phyloP scores from a whole-genome alignment of 371 early-diverging fungal genomes.

The Gilbertella persicaria region DNA sequence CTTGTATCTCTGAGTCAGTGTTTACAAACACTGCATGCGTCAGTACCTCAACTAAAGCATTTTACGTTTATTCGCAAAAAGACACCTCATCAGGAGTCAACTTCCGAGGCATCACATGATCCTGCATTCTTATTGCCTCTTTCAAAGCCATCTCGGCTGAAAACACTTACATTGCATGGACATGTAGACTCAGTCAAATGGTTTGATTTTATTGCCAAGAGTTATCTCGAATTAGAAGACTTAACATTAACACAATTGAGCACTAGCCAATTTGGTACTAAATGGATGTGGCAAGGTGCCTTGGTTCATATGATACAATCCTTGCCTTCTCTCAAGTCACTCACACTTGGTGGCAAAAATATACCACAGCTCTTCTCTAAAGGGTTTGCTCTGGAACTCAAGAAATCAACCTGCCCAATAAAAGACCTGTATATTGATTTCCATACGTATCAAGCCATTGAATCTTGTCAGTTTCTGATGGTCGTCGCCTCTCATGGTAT shows the following conservation, averaged over 20 bases:
- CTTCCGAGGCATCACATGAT: not conserved
- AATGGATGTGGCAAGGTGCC: conserved; percentile 23
- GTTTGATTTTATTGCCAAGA: conserved; percentile 17
- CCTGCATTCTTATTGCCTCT: not conserved
- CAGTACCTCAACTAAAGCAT: conserved; percentile 1
- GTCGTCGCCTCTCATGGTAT: conserved; percentile 2
- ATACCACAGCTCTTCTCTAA: conserved; percentile 14
- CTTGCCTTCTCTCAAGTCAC: conserved; percentile 7
- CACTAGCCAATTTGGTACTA: conserved; percentile 18
- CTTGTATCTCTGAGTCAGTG: not conserved
- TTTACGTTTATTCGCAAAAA: conserved; percentile 8
- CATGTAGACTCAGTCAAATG: conserved; percentile 13
- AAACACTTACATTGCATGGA: conserved; percentile 10
- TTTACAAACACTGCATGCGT: conserved; percentile 9
- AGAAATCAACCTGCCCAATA: conserved; percentile 3
- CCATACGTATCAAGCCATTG: conserved; percentile 16
- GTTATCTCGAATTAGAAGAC: conserved; percentile 9
- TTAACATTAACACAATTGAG: conserved; percentile 7
- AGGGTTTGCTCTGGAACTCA: conserved; percentile 3
- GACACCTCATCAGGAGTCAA: conserved; percentile 11
- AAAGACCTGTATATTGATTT: conserved; percentile 15
- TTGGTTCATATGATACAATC: conserved; percentile 9
- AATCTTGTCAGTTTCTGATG: conserved; percentile 25
- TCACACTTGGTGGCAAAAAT: conserved; percentile 15
- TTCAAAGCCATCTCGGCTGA: not conserved